phyloP scores from a whole-genome alignment of 208 protist species.

The Novymonas esmeraldas region DNA sequence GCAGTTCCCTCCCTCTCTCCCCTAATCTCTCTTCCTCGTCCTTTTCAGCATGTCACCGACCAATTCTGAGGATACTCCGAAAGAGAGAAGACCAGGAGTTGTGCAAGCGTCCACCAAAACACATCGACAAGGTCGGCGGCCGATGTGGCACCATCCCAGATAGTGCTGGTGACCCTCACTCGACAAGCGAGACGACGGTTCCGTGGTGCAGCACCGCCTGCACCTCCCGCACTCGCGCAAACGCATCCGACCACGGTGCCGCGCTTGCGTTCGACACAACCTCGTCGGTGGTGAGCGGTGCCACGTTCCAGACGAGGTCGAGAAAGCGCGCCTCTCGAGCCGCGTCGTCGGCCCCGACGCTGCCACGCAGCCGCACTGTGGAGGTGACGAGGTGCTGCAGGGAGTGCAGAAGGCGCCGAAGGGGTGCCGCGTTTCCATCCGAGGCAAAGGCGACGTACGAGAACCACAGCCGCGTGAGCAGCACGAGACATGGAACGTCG shows the following conservation, averaged over 20 bases:
- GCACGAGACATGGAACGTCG: conserved; percentile 24
- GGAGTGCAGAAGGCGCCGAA: conserved; percentile 1
- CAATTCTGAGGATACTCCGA: no score
- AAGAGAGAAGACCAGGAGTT: no score
- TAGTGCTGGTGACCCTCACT: neutral
- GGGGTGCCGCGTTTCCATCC: neutral
- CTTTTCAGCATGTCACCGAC: no score
- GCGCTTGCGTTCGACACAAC: neutral
- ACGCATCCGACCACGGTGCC: conserved; percentile 11
- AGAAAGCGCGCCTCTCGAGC: conserved; percentile 10
- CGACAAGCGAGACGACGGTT: conserved; percentile 14
- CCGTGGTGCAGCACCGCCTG: conserved; percentile 10
- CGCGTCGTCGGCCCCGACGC: neutral
- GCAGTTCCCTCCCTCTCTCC: no score
- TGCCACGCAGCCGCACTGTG: conserved; percentile 11
- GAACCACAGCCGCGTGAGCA: conserved; percentile 29
- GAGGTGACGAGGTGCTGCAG: conserved; percentile 15
- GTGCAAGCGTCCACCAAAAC: no score
- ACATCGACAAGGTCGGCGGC: neutral
- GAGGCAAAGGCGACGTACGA: conserved; percentile 1
- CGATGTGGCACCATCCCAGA: neutral
- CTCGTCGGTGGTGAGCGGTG: conserved; percentile 15
- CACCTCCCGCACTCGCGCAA: conserved; percentile 17
- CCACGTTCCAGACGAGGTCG: conserved; percentile 18
- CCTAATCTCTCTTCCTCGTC: no score